Evolutionary conservation across 306 rosid genomes (phyloP).

Genomic region (Corylus americana): DNA sequence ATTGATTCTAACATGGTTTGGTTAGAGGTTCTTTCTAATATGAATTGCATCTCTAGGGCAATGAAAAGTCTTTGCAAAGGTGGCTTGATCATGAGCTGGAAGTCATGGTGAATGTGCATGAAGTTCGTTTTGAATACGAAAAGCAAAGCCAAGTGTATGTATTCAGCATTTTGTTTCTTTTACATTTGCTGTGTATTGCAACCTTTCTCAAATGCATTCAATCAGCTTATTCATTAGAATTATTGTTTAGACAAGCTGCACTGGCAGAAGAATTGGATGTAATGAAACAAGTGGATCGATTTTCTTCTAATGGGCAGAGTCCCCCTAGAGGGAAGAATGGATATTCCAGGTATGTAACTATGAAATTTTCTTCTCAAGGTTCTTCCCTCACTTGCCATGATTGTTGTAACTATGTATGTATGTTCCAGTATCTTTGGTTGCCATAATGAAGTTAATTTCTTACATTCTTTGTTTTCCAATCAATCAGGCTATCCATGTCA

Average conservation of each 20-base stretch:
- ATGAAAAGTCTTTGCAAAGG: slow-evolving; percentile 59
- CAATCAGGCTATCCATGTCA: slow-evolving; percentile 65
- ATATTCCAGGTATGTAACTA: slow-evolving; percentile 46
- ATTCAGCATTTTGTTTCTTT: slow-evolving; percentile 15
- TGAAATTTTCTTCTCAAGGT: neutral
- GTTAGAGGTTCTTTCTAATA: slow-evolving; percentile 21
- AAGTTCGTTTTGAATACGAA: slow-evolving; percentile 70
- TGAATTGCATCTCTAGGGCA: slow-evolving; percentile 47
- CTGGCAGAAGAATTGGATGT: slow-evolving; percentile 66
- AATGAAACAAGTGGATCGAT: slow-evolving; percentile 55
- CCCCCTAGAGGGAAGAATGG: slow-evolving; percentile 48
- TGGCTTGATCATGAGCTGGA: slow-evolving; percentile 90
- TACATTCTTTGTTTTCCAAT: slow-evolving; percentile 8
- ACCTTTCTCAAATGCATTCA: slow-evolving; percentile 8
- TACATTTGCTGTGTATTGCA: slow-evolving; percentile 5
- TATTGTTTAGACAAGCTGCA: slow-evolving; percentile 50
- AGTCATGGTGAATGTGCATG: slow-evolving; percentile 70
- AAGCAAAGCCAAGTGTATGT: slow-evolving; percentile 76
- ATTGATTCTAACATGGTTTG: slow-evolving; percentile 9
- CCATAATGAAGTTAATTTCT: slow-evolving; percentile 24
- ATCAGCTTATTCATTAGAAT: slow-evolving; percentile 26
- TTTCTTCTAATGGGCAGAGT: slow-evolving; percentile 42
- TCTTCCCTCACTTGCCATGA: neutral
- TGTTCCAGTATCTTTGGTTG: neutral
- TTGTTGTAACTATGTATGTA: neutral